These are phyloP conservation scores for Torrubiellomyces zombiae DNA, from an alignment of 2,329 filamentous ascomycete species.

Conservation along the genomic window DNA sequence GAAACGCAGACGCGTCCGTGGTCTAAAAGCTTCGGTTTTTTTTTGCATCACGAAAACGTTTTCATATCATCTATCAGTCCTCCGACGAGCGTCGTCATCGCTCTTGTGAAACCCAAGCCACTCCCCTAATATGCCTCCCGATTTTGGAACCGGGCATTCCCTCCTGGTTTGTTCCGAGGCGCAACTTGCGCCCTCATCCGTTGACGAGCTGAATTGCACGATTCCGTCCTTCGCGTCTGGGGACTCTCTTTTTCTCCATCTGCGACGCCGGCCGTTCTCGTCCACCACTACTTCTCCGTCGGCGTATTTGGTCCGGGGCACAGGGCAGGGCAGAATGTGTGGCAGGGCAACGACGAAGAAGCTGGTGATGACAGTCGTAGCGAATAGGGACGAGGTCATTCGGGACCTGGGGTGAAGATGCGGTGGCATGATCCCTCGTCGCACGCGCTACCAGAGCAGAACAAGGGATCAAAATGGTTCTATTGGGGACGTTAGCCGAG, in stretches of 20 bases:
- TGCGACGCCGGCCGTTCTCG: slow-evolving; percentile 26
- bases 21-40: too few species aligned
- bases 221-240: slow-evolving; percentile 27
- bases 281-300: slow-evolving; percentile 43
- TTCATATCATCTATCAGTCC: slow-evolving; percentile 9
- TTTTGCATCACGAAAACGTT: not conserved
- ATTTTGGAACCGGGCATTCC: slow-evolving; percentile 89
- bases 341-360: slow-evolving; percentile 87
- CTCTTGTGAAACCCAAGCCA: slow-evolving; percentile 50
- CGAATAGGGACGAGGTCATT: slow-evolving; percentile 87
- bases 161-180: slow-evolving; percentile 32
- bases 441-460: slow-evolving; percentile 1
- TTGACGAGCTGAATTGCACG: slow-evolving; percentile 27
- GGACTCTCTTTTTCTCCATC: slow-evolving; percentile 23
- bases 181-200: slow-evolving; percentile 17
- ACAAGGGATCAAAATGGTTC: slow-evolving; percentile 2
- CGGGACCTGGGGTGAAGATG: slow-evolving; percentile 87
- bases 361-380: slow-evolving; percentile 73
- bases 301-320: slow-evolving; percentile 56
- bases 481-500: slow-evolving; percentile 2
- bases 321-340: slow-evolving; percentile 81
- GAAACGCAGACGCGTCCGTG: too few species aligned
- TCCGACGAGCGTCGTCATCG: slow-evolving; percentile 9
- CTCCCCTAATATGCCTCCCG: slow-evolving; percentile 59
- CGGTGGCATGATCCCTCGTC: slow-evolving; percentile 47